Base-by-base conservation (phyloP, 805 yeast genomes). In the Candida quercuum region DNA sequence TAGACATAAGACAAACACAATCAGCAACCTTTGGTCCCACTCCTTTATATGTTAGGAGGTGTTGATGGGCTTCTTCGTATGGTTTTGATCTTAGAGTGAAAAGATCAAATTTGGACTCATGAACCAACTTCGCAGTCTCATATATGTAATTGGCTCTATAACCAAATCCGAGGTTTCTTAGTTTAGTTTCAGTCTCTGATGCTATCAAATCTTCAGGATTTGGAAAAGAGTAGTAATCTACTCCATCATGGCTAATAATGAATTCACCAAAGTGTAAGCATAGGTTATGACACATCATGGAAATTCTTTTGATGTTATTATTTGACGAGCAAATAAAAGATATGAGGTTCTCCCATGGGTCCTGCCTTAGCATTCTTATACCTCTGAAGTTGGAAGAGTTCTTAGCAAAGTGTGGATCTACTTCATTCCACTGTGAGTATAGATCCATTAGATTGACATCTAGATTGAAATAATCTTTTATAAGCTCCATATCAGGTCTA, bases 11-110 rank as follows among this genome's bases (percentile, higher is more conserved):
- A 46, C 94, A 81, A 13, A 93, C 93, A 58, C 99, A 93, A 51
- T 93, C 99, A 0, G 99, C 97, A 2, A 93, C 98, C 61, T 93
- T 93, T 1, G 98, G 98, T 0, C 99, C 99, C 0, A 93, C 96
- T 1, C 99, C 99, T 3, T 74, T 67, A 48, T 84, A 81, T 43
- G 73, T 68, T 45, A 82, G 65, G 29, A 93, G 61, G 34, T 71
- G 76, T 6, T 68, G 65, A 43, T 78, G 83, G 2, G 81, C 79
- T 6, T 66, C 71, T 32, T 63, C 67, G 45, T 78, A 77, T 3
- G 69, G 56, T 28, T 62, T 54, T 1, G 57, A 45, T 9, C 88
- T 62, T 43, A 81, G 63, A 1, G 54, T 53, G 21, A 63, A 52
- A n/a, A 52, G 46, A 29, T 72, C 66, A 24, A 56, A 51, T 18